Conservation (phyloP, 108 stramenopile genomes). For the Aurantiochytrium sp. region DNA sequence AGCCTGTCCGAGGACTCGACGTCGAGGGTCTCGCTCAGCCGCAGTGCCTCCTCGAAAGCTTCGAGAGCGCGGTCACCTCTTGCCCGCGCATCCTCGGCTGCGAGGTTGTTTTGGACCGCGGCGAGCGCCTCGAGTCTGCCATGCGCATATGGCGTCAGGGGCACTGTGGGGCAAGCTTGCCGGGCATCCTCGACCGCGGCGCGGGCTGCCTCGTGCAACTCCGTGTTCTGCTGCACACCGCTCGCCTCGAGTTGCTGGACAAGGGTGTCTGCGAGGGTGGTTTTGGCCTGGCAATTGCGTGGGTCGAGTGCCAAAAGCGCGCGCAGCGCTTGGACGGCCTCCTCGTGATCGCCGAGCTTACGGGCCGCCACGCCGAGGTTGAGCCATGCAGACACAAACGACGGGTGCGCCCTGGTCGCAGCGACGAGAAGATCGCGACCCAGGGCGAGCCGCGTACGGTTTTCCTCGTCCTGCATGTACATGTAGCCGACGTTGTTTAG, state of each 20-base stretch:
- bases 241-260: neutral
- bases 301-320: neutral
- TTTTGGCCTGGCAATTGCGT: neutral
- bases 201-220: too few relatives aligned
- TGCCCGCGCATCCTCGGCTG: neutral
- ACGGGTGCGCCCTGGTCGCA: neutral
- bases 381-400: neutral
- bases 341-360: neutral
- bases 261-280: neutral
- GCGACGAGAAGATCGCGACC: neutral
- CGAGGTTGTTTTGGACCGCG: too few relatives aligned
- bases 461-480: neutral
- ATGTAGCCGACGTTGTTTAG: constrained; percentile 23
- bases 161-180: too few relatives aligned
- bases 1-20: neutral
- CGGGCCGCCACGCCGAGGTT: neutral
- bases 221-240: too few relatives aligned
- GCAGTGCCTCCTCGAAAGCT: neutral
- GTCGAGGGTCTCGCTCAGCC: neutral
- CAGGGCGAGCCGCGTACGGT: neutral
- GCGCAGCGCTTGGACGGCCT: neutral
- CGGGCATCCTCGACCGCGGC: neutral
- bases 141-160: too few relatives aligned
- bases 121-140: too few relatives aligned
- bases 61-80: neutral